Base-by-base conservation (phyloP, 2,329 filamentous ascomycete genomes). In the Sclerotinia spermophila region DNA sequence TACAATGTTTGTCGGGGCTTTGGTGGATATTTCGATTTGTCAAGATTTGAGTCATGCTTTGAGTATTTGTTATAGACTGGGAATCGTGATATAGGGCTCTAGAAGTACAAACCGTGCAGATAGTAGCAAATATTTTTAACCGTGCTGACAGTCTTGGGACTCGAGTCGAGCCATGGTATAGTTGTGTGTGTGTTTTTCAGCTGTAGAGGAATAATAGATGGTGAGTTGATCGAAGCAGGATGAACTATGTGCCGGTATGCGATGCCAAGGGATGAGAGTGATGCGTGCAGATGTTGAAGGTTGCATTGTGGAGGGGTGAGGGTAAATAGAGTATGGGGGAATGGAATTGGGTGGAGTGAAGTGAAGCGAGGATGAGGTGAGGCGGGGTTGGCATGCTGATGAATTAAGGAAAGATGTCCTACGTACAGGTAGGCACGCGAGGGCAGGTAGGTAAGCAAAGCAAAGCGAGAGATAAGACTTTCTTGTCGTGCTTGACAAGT, bases 401-500 rank as follows among this genome's bases (percentile, higher is more conserved):
- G 27, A 5, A 35, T 35, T 38, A 3, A 24, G 15, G 64, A 13
- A 40, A 42, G 45, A 11, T 27, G 1, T 30, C 21, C 24, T n/a
- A 66, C 24, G 51, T 13, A 35, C 27, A 42, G 48, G n/a, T 44
- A n/a, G 48, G 48, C 8, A 27, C 33, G 21, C 35, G n/a, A 24
- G 51, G 21, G n/a, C 27, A 42, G 48, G n/a, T 44, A n/a, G 48
- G 48, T 17, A 27, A 42, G 21, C 35, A 38, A 27, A 42, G 21
- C 35, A 38, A 33, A n/a, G 51, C 65, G 65, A 56, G 51, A 67
- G 65, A 67, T 67, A 67, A 67, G 65, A 67, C 58, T 60, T 60
- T 60, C 58, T 21, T 27, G 38, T 44, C n/a, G 24, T 30, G 35
- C 35, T 60, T 61, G 58, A 27, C 38, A 30, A 61, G 58, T 61